phyloP scores from a whole-genome alignment of 306 rosid species.

The Betula pendula region DNA sequence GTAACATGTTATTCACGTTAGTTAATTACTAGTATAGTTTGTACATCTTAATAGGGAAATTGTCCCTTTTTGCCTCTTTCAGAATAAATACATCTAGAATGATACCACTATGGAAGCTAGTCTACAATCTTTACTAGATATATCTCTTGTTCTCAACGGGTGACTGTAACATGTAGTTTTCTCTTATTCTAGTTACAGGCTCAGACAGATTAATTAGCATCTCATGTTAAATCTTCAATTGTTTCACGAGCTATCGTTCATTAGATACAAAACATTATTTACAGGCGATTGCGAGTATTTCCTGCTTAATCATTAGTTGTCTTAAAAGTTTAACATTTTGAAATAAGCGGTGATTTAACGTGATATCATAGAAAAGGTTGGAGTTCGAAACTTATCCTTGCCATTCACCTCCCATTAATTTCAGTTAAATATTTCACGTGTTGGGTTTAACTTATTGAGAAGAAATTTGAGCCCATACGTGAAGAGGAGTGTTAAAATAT shows the following conservation, averaged over 20 bases:
- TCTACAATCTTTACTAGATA: not conserved
- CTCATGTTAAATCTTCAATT: too few species aligned
- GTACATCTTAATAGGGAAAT: slow-evolving; percentile 14
- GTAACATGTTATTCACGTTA: slow-evolving; percentile 14
- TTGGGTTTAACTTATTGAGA: too few species aligned
- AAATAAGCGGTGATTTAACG: too few species aligned
- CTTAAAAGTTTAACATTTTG: too few species aligned
- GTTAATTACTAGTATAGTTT: slow-evolving; percentile 11
- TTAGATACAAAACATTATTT: not conserved
- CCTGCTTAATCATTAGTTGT: not conserved
- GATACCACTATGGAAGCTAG: not conserved
- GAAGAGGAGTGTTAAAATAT: too few species aligned
- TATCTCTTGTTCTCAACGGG: not conserved
- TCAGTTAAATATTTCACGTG: too few species aligned
- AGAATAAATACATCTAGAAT: not conserved
- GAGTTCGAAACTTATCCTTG: too few species aligned
- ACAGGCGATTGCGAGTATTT: not conserved
- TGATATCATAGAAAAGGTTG: too few species aligned
- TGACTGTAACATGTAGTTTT: not conserved
- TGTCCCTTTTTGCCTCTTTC: not conserved
- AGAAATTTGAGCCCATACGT: too few species aligned
- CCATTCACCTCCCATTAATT: too few species aligned
- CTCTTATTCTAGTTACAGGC: not conserved
- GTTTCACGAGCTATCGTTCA: too few species aligned
- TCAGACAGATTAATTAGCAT: not conserved